Base-by-base conservation (phyloP, 2,329 filamentous ascomycete species). In the Ceratocystis variospora region DNA sequence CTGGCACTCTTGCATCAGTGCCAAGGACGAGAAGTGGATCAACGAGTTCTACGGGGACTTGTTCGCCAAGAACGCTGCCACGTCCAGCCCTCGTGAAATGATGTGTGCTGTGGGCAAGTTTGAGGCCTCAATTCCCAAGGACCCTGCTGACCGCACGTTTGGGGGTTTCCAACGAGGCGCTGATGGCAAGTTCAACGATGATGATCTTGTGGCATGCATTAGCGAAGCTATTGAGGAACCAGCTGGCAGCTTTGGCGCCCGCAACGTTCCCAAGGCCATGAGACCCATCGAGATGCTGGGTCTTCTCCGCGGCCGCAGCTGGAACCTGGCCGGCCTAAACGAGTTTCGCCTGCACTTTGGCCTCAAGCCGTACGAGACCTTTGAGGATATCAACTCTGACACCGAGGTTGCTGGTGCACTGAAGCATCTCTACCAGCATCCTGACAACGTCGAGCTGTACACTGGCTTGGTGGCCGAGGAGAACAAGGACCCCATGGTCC, bases 281-380 rank as follows among this genome's bases (percentile, higher is more conserved):
- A 83, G 85, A 69, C 84, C 86, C 0, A 83, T 94, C 17, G 89
- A 94, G 74, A 87, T 94, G 45, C 78, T 94, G 5, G 89, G 89
- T 55, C 94, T 95, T 67, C 79, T 89, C 61, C 88, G 91, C 68
- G 84, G 87, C 2, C 81, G 90, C 59, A 81, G 82, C 66, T 95
- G 90, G 90, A 87, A 90, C 68, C 76, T 90, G 7, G 87, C 87
- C 0, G 86, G 87, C 0, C 78, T 95, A 68, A 95, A 95, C 72
- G 90, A 94, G 77, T 95, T 94, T 79, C 83, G 90, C 64, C 86
- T 88, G 73, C 88, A 91, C 76, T 92, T 93, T 71, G 85, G 86
- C 1, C 78, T 96, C 5, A 88, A 88, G 75, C 82, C 83, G 0
- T 87, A 95, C 72, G 83, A 86, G 25, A 87, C 80, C 0, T 95